Conservation (phyloP, 2,329 filamentous ascomycete species). For the Colletotrichum orbiculare region DNA sequence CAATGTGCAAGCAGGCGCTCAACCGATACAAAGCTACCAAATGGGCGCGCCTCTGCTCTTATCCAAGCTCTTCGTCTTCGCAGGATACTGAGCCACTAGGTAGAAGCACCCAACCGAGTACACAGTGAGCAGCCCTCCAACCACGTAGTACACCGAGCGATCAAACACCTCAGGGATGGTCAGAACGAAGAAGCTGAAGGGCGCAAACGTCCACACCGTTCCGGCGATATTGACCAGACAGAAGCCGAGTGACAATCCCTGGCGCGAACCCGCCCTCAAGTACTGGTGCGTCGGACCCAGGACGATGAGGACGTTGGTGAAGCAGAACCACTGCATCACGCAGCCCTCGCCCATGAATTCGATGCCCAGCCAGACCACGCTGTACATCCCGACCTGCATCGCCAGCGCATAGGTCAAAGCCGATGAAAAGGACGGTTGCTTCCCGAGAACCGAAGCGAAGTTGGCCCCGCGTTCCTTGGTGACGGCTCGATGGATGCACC, state of each 20-base stretch:
- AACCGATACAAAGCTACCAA: slow-evolving; percentile 1
- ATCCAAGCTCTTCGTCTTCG: slow-evolving; percentile 5
- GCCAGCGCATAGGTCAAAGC: slow-evolving; percentile 12
- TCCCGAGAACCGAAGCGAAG: slow-evolving; percentile 14
- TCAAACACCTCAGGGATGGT: slow-evolving; percentile 5
- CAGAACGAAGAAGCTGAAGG: slow-evolving; percentile 2
- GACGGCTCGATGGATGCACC: slow-evolving; percentile 27
- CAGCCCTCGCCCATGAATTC: slow-evolving; percentile 29
- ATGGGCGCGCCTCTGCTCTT: slow-evolving; percentile 11
- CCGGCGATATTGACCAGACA: slow-evolving; percentile 22
- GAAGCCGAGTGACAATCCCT: slow-evolving; percentile 30
- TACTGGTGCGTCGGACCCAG: slow-evolving; percentile 30
- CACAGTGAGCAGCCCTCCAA: slow-evolving; percentile 2
- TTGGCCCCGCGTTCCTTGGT: slow-evolving; percentile 26
- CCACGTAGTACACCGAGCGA: slow-evolving; percentile 2
- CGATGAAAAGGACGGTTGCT: not conserved
- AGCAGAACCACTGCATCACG: slow-evolving; percentile 33
- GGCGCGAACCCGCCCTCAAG: slow-evolving; percentile 20
- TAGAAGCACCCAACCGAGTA: slow-evolving; percentile 16
- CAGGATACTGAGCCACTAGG: slow-evolving; percentile 13
- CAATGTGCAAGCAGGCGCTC: not conserved
- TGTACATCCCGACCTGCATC: slow-evolving; percentile 31
- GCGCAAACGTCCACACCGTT: slow-evolving; percentile 21
- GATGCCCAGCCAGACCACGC: slow-evolving; percentile 20
- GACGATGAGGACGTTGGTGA: slow-evolving; percentile 34